Evolutionary conservation across 495 filamentous ascomycete species (phyloP).

Genomic region (Penicillium parvum): DNA sequence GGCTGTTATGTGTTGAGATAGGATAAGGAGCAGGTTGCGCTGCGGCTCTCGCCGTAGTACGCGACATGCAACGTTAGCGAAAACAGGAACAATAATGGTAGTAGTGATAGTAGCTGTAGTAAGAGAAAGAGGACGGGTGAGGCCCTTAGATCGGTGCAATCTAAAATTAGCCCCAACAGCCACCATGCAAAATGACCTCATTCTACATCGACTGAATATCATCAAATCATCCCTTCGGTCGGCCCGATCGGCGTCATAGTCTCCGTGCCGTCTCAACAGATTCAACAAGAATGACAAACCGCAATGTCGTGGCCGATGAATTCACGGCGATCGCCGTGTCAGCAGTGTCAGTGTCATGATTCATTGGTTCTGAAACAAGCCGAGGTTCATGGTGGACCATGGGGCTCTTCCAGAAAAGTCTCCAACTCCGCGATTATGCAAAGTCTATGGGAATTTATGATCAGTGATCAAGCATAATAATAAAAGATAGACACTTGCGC

Average conservation of each 20-base stretch:
- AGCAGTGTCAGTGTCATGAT: too few relatives aligned
- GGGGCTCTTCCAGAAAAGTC: too few relatives aligned
- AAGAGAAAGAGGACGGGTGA: not conserved
- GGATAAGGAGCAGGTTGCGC: constrained; percentile 7
- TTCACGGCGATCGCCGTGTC: too few relatives aligned
- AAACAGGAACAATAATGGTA: too few relatives aligned
- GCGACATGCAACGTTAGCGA: constrained; percentile 15
- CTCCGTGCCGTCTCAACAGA: too few relatives aligned
- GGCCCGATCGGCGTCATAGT: constrained; percentile 5
- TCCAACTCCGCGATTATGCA: not conserved
- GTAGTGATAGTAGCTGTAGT: too few relatives aligned
- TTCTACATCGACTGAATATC: too few relatives aligned
- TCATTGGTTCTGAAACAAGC: not conserved
- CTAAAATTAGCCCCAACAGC: constrained; percentile 5
- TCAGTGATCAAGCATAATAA: too few relatives aligned
- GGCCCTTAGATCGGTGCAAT: not conserved
- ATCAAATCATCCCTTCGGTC: constrained; percentile 2
- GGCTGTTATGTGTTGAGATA: constrained; percentile 7
- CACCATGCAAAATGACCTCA: constrained; percentile 3
- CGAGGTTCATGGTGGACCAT: not conserved
- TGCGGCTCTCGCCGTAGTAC: constrained; percentile 7
- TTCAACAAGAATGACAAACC: too few relatives aligned
- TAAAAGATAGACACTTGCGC: too few relatives aligned
- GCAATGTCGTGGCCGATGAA: too few relatives aligned
- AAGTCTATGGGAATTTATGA: too few relatives aligned